Conservation (phyloP, 805 yeast genomes). For the Diddensiella transvaalensis region DNA sequence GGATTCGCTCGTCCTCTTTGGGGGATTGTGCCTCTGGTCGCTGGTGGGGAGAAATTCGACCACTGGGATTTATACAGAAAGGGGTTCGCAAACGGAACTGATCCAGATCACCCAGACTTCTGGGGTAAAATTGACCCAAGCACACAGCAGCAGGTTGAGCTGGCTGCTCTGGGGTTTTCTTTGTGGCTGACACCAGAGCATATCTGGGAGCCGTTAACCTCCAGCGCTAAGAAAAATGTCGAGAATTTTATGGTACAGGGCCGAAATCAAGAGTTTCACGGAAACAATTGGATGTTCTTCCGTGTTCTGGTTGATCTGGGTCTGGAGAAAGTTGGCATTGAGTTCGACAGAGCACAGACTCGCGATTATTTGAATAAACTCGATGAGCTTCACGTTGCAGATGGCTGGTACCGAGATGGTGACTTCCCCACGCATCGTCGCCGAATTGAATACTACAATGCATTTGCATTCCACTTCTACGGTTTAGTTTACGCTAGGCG, state of each 20-base stretch:
- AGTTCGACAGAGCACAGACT: constrained; percentile 14
- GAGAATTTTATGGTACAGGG: constrained; percentile 22
- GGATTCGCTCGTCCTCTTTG: constrained; percentile 34
- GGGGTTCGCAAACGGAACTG: constrained; percentile 31
- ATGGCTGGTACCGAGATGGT: constrained; percentile 37
- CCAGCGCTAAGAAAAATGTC: constrained; percentile 23
- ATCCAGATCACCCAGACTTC: constrained; percentile 30
- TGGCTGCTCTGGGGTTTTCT: constrained; percentile 33
- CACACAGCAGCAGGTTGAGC: constrained; percentile 30
- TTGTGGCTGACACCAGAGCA: constrained; percentile 27
- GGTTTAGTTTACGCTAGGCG: constrained; percentile 26
- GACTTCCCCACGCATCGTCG: constrained; percentile 7
- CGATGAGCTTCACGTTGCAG: constrained; percentile 27
- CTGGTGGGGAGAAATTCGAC: constrained; percentile 26
- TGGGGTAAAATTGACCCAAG: constrained; percentile 28
- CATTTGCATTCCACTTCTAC: constrained; percentile 35
- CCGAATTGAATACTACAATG: constrained; percentile 32
- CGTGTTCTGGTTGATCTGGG: constrained; percentile 32
- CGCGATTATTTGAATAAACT: constrained; percentile 25
- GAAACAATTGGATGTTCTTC: constrained; percentile 33
- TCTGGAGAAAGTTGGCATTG: constrained; percentile 26
- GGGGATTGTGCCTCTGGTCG: constrained; percentile 32
- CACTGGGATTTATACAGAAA: constrained; percentile 27
- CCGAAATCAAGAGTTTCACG: constrained; percentile 22
- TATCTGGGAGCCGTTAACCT: constrained; percentile 31